Evolutionary conservation across 2,329 filamentous ascomycete genomes (phyloP).

Genomic region (Diaporthe humulicola): DNA sequence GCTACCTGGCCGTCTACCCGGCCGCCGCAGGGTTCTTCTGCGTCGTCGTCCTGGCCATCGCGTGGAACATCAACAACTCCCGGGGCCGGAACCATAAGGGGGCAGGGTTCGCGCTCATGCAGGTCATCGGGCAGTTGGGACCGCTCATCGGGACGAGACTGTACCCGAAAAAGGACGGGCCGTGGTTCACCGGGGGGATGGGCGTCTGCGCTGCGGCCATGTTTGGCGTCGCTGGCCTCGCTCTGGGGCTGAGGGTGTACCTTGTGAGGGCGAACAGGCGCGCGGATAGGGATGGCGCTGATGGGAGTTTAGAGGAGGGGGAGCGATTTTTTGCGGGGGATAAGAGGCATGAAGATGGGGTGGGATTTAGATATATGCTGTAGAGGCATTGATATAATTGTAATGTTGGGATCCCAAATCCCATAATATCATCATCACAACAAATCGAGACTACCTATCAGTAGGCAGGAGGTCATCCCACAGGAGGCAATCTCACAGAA

Average conservation of each 20-base stretch:
- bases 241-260: conserved; percentile 65
- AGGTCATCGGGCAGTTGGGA: conserved; percentile 85
- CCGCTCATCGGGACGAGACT: conserved; percentile 77
- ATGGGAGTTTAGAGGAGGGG: conserved; percentile 50
- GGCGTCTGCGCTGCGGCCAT: conserved; percentile 73
- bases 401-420: no score
- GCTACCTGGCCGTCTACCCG: conserved; percentile 84
- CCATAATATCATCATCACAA: background rate
- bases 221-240: conserved; percentile 70
- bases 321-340: conserved; percentile 54
- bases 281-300: conserved; percentile 53
- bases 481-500: no score
- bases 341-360: conserved; percentile 42
- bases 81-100: conserved; percentile 76
- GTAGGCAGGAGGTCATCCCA: no score
- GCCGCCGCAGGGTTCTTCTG: conserved; percentile 86
- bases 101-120: conserved; percentile 83
- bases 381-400: conserved; percentile 41
- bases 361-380: conserved; percentile 62
- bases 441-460: no score
- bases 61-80: conserved; percentile 88
- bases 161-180: conserved; percentile 71
- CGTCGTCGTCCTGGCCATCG: conserved; percentile 85
- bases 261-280: conserved; percentile 64
- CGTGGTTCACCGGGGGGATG: conserved; percentile 76